Conservation (phyloP, 129 eudicot genomes). For the Ambrosia artemisiifolia region DNA sequence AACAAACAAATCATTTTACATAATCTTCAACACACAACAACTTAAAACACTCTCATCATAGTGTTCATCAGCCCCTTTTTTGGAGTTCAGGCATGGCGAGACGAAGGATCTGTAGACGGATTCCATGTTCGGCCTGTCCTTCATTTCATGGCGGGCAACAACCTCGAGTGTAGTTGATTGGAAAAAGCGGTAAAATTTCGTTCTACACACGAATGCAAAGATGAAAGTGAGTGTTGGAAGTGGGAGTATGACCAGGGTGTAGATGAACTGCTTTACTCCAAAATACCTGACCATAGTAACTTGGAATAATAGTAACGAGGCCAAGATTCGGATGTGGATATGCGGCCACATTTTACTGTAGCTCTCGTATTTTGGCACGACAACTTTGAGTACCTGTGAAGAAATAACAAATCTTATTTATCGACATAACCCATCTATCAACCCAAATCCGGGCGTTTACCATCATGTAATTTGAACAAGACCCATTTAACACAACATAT, state of each 20-base stretch:
- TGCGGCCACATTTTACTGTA: slow-evolving; percentile 94
- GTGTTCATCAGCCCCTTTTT: slow-evolving; percentile 39
- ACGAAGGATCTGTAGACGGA: slow-evolving; percentile 48
- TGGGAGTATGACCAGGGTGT: slow-evolving; percentile 47
- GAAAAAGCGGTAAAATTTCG: slow-evolving; percentile 66
- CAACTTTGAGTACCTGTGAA: slow-evolving; percentile 67
- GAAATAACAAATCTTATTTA: not conserved
- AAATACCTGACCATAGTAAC: slow-evolving; percentile 80
- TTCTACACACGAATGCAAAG: slow-evolving; percentile 53
- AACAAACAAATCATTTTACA: slow-evolving; percentile 8
- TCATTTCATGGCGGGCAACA: slow-evolving; percentile 38
- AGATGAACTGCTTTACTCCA: slow-evolving; percentile 44
- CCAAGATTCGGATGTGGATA: slow-evolving; percentile 56
- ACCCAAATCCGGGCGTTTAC: too few species aligned
- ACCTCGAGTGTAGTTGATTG: slow-evolving; percentile 66
- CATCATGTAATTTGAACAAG: not conserved
- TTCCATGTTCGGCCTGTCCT: slow-evolving; percentile 81
- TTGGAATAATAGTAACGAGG: slow-evolving; percentile 66
- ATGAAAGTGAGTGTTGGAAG: slow-evolving; percentile 64
- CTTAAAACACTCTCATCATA: slow-evolving; percentile 40
- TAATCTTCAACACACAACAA: not conserved
- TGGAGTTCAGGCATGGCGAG: slow-evolving; percentile 58
- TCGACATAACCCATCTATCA: too few species aligned
- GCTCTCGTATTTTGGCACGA: slow-evolving; percentile 77
- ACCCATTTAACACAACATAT: not conserved